Percentiles rank a stretch among this genome's conserved stretches.
phyloP scores from a whole-genome alignment of 257 asterid genomes.

The Nicotiana noctiflora region DNA sequence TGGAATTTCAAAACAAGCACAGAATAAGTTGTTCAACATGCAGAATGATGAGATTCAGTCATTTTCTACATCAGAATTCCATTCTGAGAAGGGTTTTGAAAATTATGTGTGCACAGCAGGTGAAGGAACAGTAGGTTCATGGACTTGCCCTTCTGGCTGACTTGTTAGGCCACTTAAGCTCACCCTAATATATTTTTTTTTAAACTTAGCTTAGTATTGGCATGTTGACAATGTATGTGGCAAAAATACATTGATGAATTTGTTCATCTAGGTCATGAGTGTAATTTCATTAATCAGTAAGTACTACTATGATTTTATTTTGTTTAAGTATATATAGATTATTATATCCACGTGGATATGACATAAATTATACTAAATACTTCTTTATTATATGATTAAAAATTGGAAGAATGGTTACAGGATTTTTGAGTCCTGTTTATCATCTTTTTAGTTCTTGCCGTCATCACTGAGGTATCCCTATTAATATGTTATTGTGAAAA shows the following conservation, averaged over 20 bases:
- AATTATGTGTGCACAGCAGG: slow-evolving; percentile 16
- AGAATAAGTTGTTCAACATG: too few species aligned
- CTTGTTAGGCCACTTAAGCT: background rate
- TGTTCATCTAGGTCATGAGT: background rate
- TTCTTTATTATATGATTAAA: background rate
- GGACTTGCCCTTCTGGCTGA: background rate
- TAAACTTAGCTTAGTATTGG: background rate
- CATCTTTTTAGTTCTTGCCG: background rate
- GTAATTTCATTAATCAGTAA: background rate
- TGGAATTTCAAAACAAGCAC: too few species aligned
- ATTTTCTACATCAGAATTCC: slow-evolving; percentile 19
- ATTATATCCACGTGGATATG: background rate
- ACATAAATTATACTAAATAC: background rate
- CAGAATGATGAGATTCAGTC: too few species aligned
- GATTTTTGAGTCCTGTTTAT: background rate
- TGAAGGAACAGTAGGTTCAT: background rate
- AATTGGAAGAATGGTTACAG: background rate
- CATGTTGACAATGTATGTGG: background rate
- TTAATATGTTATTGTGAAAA: background rate
- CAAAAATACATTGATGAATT: background rate
- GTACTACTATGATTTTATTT: background rate
- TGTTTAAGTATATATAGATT: background rate
- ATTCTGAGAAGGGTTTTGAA: slow-evolving; percentile 35
- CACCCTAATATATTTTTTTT: background rate
- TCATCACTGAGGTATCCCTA: background rate